Conservation (phyloP, 768 basidiomycete genomes). For the Hemileccinum rubropunctum region DNA sequence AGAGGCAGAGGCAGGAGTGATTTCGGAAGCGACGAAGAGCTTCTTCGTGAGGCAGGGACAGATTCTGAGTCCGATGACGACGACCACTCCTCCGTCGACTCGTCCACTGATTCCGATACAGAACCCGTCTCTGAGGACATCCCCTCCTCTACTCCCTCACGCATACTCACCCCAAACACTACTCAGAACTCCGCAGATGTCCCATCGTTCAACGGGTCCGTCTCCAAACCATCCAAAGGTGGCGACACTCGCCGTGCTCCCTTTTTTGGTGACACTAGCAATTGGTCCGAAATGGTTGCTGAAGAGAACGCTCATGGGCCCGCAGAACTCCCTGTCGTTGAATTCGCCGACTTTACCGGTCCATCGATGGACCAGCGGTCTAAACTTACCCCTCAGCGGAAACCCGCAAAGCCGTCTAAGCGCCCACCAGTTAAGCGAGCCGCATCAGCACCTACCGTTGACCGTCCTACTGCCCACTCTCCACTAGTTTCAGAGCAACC, state of each 20-base stretch:
- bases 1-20: slow-evolving; percentile 58
- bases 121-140: slow-evolving; percentile 68
- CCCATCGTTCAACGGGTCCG: slow-evolving; percentile 24
- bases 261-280: slow-evolving; percentile 53
- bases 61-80: slow-evolving; percentile 68
- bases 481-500: slow-evolving; percentile 11
- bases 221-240: slow-evolving; percentile 23
- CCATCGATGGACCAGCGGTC: slow-evolving; percentile 30
- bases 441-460: slow-evolving; percentile 33
- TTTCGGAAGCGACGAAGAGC: slow-evolving; percentile 74
- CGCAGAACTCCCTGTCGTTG: slow-evolving; percentile 73
- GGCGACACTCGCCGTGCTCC: slow-evolving; percentile 37
- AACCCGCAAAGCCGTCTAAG: slow-evolving; percentile 40
- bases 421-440: slow-evolving; percentile 35
- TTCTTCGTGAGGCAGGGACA: slow-evolving; percentile 66
- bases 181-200: slow-evolving; percentile 57
- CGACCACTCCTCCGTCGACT: slow-evolving; percentile 55
- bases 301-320: slow-evolving; percentile 64
- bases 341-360: slow-evolving; percentile 62
- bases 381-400: slow-evolving; percentile 39
- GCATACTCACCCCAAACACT: slow-evolving; percentile 63
- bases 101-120: slow-evolving; percentile 67
- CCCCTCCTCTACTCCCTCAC: slow-evolving; percentile 45
- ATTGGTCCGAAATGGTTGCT: slow-evolving; percentile 87
- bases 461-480: slow-evolving; percentile 17